Percentiles rank a stretch among this genome's conserved stretches.
These are phyloP conservation scores for Mariannaea elegans DNA, from an alignment of 2,329 filamentous ascomycete species.

Conservation along the genomic window DNA sequence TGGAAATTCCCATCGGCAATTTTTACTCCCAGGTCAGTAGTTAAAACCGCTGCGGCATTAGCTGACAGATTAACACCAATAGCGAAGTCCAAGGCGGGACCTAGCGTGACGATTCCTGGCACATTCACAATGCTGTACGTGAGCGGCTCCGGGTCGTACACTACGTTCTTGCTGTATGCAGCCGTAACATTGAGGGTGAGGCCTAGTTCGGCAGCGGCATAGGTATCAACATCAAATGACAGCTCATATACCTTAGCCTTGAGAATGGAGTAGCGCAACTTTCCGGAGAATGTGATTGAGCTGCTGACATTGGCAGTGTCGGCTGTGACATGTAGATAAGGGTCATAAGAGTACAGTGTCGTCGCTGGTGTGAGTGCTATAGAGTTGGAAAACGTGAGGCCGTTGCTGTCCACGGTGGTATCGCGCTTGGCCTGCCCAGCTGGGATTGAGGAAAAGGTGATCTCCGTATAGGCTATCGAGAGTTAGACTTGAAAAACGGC, in stretches of 20 bases:
- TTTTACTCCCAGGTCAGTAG: conserved; percentile 42
- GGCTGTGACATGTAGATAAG: conserved; percentile 23
- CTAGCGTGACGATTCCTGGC: conserved; percentile 51
- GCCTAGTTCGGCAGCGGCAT: conserved; percentile 47
- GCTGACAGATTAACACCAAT: conserved; percentile 49
- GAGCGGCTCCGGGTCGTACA: conserved; percentile 48
- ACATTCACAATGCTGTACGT: conserved; percentile 49
- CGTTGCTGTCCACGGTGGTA: conserved; percentile 15
- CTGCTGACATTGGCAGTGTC: conserved; percentile 41
- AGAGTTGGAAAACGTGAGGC: conserved; percentile 19
- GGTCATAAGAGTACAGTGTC: conserved; percentile 20
- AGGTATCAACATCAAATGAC: conserved; percentile 54
- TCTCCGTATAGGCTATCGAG: conserved; percentile 17
- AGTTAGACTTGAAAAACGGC: not conserved
- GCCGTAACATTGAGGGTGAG: conserved; percentile 47
- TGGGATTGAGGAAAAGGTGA: conserved; percentile 27
- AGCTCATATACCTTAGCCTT: conserved; percentile 46
- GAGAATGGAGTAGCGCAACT: conserved; percentile 52
- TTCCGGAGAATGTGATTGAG: conserved; percentile 51
- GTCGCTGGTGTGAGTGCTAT: conserved; percentile 14
- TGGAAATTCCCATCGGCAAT: conserved; percentile 49
- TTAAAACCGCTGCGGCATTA: conserved; percentile 44
- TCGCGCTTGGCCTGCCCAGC: conserved; percentile 13
- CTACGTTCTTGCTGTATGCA: conserved; percentile 45
- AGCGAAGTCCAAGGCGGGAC: conserved; percentile 48